These are phyloP conservation scores for Phenoliferia sp. DNA, from an alignment of 1,284 basidiomycete species.

Conservation along the genomic window DNA sequence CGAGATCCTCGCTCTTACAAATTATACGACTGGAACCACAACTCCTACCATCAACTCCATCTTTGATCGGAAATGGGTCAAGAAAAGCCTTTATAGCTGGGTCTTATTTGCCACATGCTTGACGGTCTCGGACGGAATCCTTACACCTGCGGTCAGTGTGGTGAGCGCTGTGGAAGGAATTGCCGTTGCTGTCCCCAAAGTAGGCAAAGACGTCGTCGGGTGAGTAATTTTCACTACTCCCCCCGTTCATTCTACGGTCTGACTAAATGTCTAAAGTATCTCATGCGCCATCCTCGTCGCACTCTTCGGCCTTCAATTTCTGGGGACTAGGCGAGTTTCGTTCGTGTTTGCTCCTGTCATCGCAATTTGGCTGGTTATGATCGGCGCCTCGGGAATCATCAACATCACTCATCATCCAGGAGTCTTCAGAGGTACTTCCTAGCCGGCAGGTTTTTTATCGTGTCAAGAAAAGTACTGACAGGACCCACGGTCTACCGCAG, in stretches of 20 bases:
- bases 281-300: conserved; percentile 58
- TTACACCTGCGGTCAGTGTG: conserved; percentile 56
- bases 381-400: conserved; percentile 54
- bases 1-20: conserved; percentile 53
- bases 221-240: too few relatives aligned
- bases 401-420: conserved; percentile 56
- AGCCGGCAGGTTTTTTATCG: not conserved
- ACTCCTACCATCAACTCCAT: not conserved
- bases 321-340: conserved; percentile 55
- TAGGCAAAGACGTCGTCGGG: conserved; percentile 50
- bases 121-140: conserved; percentile 59
- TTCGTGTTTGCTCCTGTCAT: conserved; percentile 57
- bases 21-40: conserved; percentile 12
- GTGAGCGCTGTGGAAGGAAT: conserved; percentile 63
- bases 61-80: conserved; percentile 11
- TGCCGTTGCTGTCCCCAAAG: conserved; percentile 52
- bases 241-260: too few relatives aligned
- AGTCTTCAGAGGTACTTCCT: conserved; percentile 52
- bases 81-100: conserved; percentile 4
- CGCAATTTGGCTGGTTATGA: conserved; percentile 55
- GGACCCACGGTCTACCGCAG: conserved; percentile 33
- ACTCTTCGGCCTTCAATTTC: conserved; percentile 56
- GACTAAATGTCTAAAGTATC: too few relatives aligned
- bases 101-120: conserved; percentile 36
- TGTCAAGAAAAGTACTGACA: not conserved